Percentiles rank a stretch among this genome's conserved stretches.
Evolutionary conservation across 179 eudicot species (phyloP).

Genomic region (Carnegiea gigantea): DNA sequence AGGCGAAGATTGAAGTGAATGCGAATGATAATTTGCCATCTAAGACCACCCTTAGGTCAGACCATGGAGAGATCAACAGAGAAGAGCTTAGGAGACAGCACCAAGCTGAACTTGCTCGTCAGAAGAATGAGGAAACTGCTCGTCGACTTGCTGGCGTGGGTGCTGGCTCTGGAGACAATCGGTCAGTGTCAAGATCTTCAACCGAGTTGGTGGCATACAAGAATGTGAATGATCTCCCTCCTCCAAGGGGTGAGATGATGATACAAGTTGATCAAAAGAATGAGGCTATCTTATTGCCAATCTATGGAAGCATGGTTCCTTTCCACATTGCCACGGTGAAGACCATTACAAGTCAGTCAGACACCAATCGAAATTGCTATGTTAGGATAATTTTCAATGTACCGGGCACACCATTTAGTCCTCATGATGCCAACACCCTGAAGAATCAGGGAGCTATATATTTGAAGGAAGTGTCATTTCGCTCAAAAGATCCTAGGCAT

Average conservation of each 20-base stretch:
- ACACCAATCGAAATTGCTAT: slow-evolving; percentile 66
- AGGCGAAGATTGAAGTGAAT: slow-evolving; percentile 40
- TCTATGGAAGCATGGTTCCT: slow-evolving; percentile 80
- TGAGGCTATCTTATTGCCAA: slow-evolving; percentile 74
- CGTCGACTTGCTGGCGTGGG: slow-evolving; percentile 84
- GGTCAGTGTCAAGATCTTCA: slow-evolving; percentile 45
- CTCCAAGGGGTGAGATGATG: slow-evolving; percentile 74
- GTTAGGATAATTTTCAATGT: slow-evolving; percentile 73
- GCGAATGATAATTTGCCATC: slow-evolving; percentile 39
- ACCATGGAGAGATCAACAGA: slow-evolving; percentile 70
- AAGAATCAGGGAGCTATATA: slow-evolving; percentile 67
- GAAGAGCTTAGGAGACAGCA: slow-evolving; percentile 89
- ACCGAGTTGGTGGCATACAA: slow-evolving; percentile 82
- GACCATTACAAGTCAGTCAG: slow-evolving; percentile 76
- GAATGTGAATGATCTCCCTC: slow-evolving; percentile 74
- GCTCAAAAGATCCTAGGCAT: slow-evolving; percentile 82
- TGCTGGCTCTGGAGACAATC: slow-evolving; percentile 48
- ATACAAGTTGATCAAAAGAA: slow-evolving; percentile 82
- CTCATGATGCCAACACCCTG: slow-evolving; percentile 59
- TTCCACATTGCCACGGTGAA: slow-evolving; percentile 83
- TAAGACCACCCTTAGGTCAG: slow-evolving; percentile 85
- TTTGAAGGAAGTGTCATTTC: slow-evolving; percentile 81
- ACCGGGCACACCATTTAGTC: slow-evolving; percentile 73
- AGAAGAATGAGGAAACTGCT: slow-evolving; percentile 92
- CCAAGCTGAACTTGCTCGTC: slow-evolving; percentile 95